These are phyloP conservation scores for Pleoardoris graminearum DNA, from an alignment of 2,329 filamentous ascomycete genomes.

Conservation along the genomic window DNA sequence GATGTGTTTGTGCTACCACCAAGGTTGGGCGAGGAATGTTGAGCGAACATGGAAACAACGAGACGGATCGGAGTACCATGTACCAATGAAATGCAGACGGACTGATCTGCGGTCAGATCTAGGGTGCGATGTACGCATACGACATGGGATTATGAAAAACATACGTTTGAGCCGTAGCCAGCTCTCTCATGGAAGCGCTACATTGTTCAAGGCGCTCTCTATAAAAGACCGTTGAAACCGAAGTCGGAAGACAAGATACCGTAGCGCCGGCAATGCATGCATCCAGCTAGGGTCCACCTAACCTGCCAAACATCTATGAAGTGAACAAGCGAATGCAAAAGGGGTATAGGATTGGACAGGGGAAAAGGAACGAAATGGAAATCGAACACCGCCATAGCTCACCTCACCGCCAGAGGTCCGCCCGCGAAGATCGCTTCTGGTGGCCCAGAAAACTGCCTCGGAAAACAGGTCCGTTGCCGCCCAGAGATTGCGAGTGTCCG, in stretches of 20 bases:
- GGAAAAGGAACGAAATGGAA: not conserved
- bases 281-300: not conserved
- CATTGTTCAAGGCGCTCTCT: too few species aligned
- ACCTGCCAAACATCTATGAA: not conserved
- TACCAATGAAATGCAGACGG: too few species aligned
- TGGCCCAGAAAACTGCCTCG: conserved; percentile 39
- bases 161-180: too few species aligned
- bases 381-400: not conserved
- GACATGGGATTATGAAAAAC: too few species aligned
- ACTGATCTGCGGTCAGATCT: too few species aligned
- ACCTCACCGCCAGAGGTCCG: conserved; percentile 42
- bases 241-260: not conserved
- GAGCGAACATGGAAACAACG: too few species aligned
- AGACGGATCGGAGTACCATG: too few species aligned
- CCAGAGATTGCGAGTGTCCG: conserved; percentile 30
- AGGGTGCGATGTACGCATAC: too few species aligned
- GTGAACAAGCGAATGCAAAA: conserved; percentile 4
- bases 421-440: conserved; percentile 40
- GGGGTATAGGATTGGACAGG: conserved; percentile 8
- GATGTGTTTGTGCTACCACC: not conserved
- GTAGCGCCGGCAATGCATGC: conserved; percentile 2
- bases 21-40: not conserved
- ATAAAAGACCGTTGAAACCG: too few species aligned
- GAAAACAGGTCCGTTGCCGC: conserved; percentile 21
- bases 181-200: too few species aligned